Evolutionary conservation across 441 rosid species (phyloP).

Genomic region (Erysimum cheiri): DNA sequence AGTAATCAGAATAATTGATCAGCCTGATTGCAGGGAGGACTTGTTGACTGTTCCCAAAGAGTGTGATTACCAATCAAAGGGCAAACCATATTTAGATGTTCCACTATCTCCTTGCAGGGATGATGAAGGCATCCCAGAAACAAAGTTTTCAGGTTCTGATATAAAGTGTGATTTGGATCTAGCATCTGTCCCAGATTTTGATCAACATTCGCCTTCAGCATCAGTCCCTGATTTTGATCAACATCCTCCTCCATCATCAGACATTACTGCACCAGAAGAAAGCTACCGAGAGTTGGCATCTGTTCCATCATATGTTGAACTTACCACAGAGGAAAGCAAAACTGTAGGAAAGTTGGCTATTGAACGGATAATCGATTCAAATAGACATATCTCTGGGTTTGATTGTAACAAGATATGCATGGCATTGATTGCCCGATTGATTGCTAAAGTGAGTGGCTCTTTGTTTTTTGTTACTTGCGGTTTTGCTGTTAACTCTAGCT

Average conservation of each 20-base stretch:
- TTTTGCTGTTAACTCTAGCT: conserved; percentile 27
- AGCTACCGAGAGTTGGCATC: conserved; percentile 69
- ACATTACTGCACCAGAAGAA: conserved; percentile 63
- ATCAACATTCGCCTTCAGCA: conserved; percentile 48
- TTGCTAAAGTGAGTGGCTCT: conserved; percentile 72
- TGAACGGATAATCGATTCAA: conserved; percentile 78
- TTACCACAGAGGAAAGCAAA: conserved; percentile 65
- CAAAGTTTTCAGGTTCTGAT: conserved; percentile 56
- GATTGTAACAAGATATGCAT: conserved; percentile 64
- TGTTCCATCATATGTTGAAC: conserved; percentile 78
- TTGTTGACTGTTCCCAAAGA: conserved; percentile 55
- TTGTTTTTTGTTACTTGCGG: conserved; percentile 31
- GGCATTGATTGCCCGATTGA: conserved; percentile 87
- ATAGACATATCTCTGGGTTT: conserved; percentile 62
- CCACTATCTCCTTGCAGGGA: conserved; percentile 54
- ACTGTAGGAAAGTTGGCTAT: conserved; percentile 68
- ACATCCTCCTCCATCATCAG: conserved; percentile 56
- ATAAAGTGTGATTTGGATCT: conserved; percentile 50
- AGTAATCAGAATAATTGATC: conserved; percentile 51
- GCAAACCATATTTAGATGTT: conserved; percentile 56
- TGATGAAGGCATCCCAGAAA: conserved; percentile 57
- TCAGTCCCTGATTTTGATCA: conserved; percentile 62
- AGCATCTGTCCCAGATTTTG: conserved; percentile 55
- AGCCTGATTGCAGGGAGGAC: conserved; percentile 58
- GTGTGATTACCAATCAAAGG: conserved; percentile 51